Conservation (phyloP, 73 alveolate genomes). For the Paramecium bursaria region DNA sequence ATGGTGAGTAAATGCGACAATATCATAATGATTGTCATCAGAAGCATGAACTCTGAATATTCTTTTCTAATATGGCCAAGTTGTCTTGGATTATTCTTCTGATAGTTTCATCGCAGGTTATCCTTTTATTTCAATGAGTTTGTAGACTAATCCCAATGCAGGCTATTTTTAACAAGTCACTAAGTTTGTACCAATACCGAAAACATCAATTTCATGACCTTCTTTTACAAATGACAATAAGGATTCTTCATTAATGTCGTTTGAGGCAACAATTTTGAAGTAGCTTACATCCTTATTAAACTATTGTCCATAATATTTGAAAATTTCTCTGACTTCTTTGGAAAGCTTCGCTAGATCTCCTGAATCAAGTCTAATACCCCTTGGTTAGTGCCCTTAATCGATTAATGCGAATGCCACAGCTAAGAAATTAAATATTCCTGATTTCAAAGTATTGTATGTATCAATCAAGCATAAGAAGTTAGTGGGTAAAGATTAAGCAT, state of each 20-base stretch:
- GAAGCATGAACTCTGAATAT: conserved; percentile 43
- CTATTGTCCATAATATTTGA: conserved; percentile 32
- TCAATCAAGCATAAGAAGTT: conserved; percentile 78
- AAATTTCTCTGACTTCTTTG: conserved; percentile 38
- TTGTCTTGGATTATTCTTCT: conserved; percentile 56
- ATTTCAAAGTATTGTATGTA: conserved; percentile 74
- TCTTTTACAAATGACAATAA: conserved; percentile 44
- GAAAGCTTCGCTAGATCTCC: conserved; percentile 91
- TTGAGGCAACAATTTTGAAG: conserved; percentile 83
- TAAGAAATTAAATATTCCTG: conserved; percentile 82
- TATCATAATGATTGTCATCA: conserved; percentile 21
- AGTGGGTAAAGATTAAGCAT: conserved; percentile 77
- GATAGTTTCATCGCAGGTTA: conserved; percentile 83
- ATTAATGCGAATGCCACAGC: conserved; percentile 80
- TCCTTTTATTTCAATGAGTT: conserved; percentile 85
- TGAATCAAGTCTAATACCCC: conserved; percentile 89
- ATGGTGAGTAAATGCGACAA: neutral
- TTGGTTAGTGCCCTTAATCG: conserved; percentile 75
- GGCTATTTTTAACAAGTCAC: conserved; percentile 96
- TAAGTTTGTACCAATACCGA: conserved; percentile 92
- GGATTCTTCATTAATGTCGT: conserved; percentile 88
- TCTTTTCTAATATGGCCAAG: conserved; percentile 57
- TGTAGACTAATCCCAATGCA: conserved; percentile 94
- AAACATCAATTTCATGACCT: conserved; percentile 87
- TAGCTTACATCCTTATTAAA: conserved; percentile 18